Evolutionary conservation across 176 grass and related monocot genomes (phyloP).

Genomic region (Puya raimondii): DNA sequence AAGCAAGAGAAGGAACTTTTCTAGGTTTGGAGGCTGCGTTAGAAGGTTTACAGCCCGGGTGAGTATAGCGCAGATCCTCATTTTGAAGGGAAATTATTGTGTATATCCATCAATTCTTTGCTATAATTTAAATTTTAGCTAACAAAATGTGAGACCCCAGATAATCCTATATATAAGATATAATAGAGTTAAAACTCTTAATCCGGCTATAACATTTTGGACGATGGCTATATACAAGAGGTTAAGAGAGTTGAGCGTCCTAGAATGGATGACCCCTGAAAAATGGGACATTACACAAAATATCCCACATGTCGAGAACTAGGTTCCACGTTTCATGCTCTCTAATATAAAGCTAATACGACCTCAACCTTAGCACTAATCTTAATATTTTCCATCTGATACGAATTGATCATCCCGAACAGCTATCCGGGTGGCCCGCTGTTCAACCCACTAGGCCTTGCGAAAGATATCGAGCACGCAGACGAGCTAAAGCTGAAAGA

Average conservation of each 20-base stretch:
- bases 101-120: no score
- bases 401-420: conserved; percentile 4
- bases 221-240: no score
- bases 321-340: neutral
- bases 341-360: neutral
- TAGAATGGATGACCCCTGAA: no score
- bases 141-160: no score
- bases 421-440: conserved; percentile 82
- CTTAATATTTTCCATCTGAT: conserved; percentile 3
- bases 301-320: neutral
- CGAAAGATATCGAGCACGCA: conserved; percentile 71
- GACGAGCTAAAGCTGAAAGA: conserved; percentile 75
- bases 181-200: no score
- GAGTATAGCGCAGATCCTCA: conserved; percentile 8
- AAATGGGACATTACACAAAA: no score
- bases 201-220: no score
- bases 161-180: no score
- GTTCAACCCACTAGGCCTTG: conserved; percentile 71
- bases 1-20: conserved; percentile 76
- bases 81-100: neutral
- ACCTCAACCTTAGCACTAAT: neutral
- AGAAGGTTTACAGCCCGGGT: conserved; percentile 62
- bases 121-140: no score
- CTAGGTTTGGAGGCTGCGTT: conserved; percentile 74
- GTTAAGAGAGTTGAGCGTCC: no score